These are phyloP conservation scores for Schwanniomyces etchellsii DNA, from an alignment of 1,139 yeast species.

Conservation along the genomic window DNA sequence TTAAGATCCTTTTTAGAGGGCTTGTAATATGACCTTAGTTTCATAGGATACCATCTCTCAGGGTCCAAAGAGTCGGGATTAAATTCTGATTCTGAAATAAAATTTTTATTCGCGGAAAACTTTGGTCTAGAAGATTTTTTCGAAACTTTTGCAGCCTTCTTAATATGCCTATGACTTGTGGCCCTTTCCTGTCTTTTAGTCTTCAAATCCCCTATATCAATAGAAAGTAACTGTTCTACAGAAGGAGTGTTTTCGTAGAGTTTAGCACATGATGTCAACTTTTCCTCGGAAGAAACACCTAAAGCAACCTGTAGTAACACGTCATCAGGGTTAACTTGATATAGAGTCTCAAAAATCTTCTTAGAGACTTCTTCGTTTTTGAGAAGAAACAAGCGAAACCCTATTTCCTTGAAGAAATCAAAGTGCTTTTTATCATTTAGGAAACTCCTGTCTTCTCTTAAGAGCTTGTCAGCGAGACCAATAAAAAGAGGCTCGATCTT, in stretches of 20 bases:
- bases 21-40: constrained; percentile 77
- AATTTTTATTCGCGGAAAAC: constrained; percentile 32
- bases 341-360: constrained; percentile 29
- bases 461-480: too few relatives aligned
- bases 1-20: constrained; percentile 63
- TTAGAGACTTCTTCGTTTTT: constrained; percentile 20
- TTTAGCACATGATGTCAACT: constrained; percentile 27
- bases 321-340: constrained; percentile 22
- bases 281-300: constrained; percentile 13
- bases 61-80: constrained; percentile 21
- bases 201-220: too few relatives aligned
- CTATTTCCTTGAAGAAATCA: constrained; percentile 42
- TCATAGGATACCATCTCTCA: constrained; percentile 90
- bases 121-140: constrained; percentile 25
- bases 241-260: constrained; percentile 18
- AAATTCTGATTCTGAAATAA: constrained; percentile 26
- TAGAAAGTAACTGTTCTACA: constrained; percentile 25
- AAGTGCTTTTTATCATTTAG: constrained; percentile 18
- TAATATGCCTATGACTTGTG: too few relatives aligned
- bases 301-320: constrained; percentile 27
- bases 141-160: constrained; percentile 11
- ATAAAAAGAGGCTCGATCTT: too few relatives aligned
- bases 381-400: constrained; percentile 38
- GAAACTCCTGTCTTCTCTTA: too few relatives aligned
- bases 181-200: too few relatives aligned